Evolutionary conservation across 108 stramenopile genomes (phyloP), one percentile per base, ranked within the genome.

Genomic region (Cyclotella atomus): DNA sequence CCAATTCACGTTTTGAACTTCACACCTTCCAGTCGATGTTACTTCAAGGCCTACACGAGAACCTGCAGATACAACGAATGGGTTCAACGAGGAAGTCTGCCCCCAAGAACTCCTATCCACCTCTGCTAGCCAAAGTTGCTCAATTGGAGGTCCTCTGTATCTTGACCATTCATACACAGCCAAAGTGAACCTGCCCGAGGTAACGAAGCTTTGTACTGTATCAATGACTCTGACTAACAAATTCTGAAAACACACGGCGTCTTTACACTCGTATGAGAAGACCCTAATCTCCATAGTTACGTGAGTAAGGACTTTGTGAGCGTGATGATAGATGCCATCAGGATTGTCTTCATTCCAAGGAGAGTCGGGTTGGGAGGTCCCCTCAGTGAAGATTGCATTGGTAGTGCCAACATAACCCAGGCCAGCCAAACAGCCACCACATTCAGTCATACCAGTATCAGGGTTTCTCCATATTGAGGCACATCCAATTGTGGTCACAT

Each of bases 401-500:
- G 36, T 43, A 6, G 19, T 43, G 2, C 63, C 63, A 8, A 64
- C 33, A 33, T 43, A 64, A 19, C 34, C 36, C 23, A 43, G 16
- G 2, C 44, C 63, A 24, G 36, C 63, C 2, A 64, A 16, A 24
- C 63, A 64, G n/a, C 63, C 63, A 6, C 63, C 63, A 27, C 63
- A 64, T n/a, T 64, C 63, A 33, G 63, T 43, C 27, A 43, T 64
- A 24, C 63, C 63, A 27, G 63, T 64, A 24, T 64, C 63, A 7
- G 41, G 2, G 33, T 64, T 64, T 24, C 63, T 19, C 41, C 23
- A 45, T 3, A 64, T 46, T 38, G 63, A 34, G 2, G 41, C 24
- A n/a, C 63, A 64, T 64, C 63, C 63, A 23, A 64, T 46, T 4
- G 21, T 44, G 7, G 41, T 29, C 2, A 64, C 63, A 45, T 44